Evolutionary conservation across 495 filamentous ascomycete genomes (phyloP).

Genomic region (Cercophora sp.): DNA sequence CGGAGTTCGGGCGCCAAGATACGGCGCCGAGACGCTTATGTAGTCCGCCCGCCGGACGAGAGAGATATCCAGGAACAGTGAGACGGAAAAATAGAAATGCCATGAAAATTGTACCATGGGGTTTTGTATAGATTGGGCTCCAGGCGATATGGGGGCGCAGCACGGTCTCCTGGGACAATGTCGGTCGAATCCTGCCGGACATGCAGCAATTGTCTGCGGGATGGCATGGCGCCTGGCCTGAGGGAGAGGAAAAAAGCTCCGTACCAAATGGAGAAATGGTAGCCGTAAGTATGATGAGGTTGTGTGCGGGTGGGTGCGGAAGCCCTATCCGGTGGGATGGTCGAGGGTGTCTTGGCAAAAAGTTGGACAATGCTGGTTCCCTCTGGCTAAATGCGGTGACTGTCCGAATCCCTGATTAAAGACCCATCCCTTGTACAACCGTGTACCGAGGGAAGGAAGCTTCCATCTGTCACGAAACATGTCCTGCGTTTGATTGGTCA

Average conservation of each 20-base stretch:
- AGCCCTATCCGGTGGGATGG: background rate
- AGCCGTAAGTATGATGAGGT: too few species aligned
- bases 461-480: background rate
- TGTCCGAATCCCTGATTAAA: conserved; percentile 1
- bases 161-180: background rate
- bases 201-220: background rate
- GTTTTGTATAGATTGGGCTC: background rate
- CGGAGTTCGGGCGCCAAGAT: too few species aligned
- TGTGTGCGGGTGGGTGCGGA: background rate
- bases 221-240: too few species aligned
- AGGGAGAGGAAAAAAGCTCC: background rate
- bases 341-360: background rate
- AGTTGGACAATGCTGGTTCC: background rate
- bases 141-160: background rate
- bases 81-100: too few species aligned
- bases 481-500: background rate
- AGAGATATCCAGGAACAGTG: too few species aligned
- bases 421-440: background rate
- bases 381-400: background rate
- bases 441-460: background rate
- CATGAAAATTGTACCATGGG: background rate
- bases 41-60: too few species aligned
- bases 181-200: background rate
- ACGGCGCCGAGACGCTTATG: too few species aligned
- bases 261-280: conserved; percentile 2